Base-by-base conservation (phyloP, 495 filamentous ascomycete genomes). In the Glutinoglossum americanum region DNA sequence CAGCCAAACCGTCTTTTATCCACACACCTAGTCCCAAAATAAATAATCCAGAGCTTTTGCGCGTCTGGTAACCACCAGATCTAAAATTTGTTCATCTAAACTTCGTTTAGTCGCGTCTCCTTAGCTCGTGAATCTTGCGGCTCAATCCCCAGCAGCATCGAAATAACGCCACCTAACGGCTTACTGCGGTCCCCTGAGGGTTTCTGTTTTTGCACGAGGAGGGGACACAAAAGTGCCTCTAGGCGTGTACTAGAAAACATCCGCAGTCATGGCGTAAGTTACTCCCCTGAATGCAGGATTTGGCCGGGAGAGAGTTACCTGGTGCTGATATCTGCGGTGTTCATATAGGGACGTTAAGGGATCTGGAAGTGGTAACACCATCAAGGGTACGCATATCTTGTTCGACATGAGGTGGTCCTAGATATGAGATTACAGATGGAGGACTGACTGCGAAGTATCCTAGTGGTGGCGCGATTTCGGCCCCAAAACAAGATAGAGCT, bases 401-500 rank as follows among this genome's bases (percentile, higher is more conserved):
- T 41, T 45, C 26, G 13, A 19, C 35, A 17, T 53, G 13, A 17
- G 21, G 41, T 28, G 26, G 48, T 51, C 45, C 9, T 27, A 17
- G 56, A 26, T 2, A 27, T 5, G 15, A 57, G 55, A 28, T 57
- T 28, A 55, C 23, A 51, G 23, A 56, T 27, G 7, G 27, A 56
- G 28, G 32, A 41, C 54, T 56, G 32, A 56, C 23, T 33, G 11
- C 8, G 37, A 21, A 5, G 45, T 10, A 3, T 21, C 19, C n/a
- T 61, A 73, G 92, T 98, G 66, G 89, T 98, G 69, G 92, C 89
- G 71, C 86, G 92, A 63, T 98, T 98, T 72, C 83, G 92, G 61
- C 92, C 92, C 61, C 90, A 94, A 69, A 98, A 98, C 73, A 88
- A 85, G 68, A 74, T 88, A 62, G 92, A 98, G 72, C 75, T 92